Evolutionary conservation across 768 basidiomycete species (phyloP).

Genomic region (Krasilnikovozyma curviuscula): DNA sequence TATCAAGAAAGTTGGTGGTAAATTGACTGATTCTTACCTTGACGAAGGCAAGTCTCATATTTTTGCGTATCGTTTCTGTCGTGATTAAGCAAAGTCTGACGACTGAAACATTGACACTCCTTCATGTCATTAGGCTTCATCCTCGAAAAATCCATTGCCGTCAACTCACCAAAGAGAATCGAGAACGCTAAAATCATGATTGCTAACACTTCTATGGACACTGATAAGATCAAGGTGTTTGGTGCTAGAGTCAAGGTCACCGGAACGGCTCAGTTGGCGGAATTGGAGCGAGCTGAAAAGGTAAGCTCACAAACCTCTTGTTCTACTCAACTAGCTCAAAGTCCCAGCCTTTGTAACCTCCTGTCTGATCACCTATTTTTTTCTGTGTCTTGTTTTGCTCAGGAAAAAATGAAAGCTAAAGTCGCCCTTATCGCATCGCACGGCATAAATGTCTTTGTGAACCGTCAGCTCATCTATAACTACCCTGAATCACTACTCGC

Average conservation of each 20-base stretch:
- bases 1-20: slow-evolving; percentile 99
- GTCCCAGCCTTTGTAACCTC: not conserved
- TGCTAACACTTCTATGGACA: slow-evolving; percentile 99
- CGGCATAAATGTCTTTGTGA: slow-evolving; percentile 93
- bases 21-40: slow-evolving; percentile 91
- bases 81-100: not conserved
- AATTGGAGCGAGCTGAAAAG: slow-evolving; percentile 87
- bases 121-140: slow-evolving; percentile 53
- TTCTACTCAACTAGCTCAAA: not conserved
- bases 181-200: slow-evolving; percentile 92
- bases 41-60: slow-evolving; percentile 53
- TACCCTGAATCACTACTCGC: slow-evolving; percentile 91
- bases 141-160: slow-evolving; percentile 83
- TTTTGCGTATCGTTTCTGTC: not conserved
- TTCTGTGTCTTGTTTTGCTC: not conserved
- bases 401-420: slow-evolving; percentile 99
- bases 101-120: not conserved
- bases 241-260: slow-evolving; percentile 93
- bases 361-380: not conserved
- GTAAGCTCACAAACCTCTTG: slow-evolving; percentile 25
- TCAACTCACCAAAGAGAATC: slow-evolving; percentile 82
- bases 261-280: slow-evolving; percentile 86
- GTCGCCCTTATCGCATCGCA: slow-evolving; percentile 84
- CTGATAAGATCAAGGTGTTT: slow-evolving; percentile 99
- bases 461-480: slow-evolving; percentile 97